Evolutionary conservation across 139 green algal species (phyloP).

Genomic region (Chlorella sp.): DNA sequence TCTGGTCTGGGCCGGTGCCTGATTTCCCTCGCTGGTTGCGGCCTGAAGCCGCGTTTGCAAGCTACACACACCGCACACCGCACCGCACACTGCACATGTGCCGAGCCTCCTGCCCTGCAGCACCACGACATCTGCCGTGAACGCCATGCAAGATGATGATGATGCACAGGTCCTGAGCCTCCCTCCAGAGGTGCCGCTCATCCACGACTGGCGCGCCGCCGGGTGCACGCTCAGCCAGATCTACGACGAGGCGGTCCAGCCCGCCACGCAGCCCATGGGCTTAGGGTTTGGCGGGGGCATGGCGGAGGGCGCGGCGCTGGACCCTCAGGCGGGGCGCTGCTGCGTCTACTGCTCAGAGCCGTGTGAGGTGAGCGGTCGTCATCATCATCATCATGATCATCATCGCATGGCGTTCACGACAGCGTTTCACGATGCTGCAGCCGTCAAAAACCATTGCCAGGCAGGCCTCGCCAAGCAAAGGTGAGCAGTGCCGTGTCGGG

Average conservation of each 20-base stretch:
- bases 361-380: slow-evolving; percentile 18
- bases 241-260: too few relatives aligned
- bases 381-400: not conserved
- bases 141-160: too few relatives aligned
- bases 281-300: not conserved
- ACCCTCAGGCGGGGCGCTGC: slow-evolving; percentile 6
- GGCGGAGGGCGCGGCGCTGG: not conserved
- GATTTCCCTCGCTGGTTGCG: too few relatives aligned
- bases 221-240: slow-evolving; percentile 10
- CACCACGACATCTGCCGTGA: too few relatives aligned
- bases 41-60: too few relatives aligned
- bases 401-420: not conserved
- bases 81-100: too few relatives aligned
- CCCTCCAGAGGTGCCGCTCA: slow-evolving; percentile 5
- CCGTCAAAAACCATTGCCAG: not conserved
- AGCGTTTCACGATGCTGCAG: not conserved
- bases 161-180: slow-evolving; percentile 23
- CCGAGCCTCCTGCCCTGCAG: too few relatives aligned
- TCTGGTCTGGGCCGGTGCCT: too few relatives aligned
- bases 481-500: not conserved
- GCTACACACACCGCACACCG: too few relatives aligned
- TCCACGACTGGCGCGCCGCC: slow-evolving; percentile 29
- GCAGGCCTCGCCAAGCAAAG: not conserved
- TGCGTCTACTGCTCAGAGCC: slow-evolving; percentile 52
- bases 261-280: not conserved